Conservation (phyloP, 805 yeast species). For the Spencermartinsiella europaea region DNA sequence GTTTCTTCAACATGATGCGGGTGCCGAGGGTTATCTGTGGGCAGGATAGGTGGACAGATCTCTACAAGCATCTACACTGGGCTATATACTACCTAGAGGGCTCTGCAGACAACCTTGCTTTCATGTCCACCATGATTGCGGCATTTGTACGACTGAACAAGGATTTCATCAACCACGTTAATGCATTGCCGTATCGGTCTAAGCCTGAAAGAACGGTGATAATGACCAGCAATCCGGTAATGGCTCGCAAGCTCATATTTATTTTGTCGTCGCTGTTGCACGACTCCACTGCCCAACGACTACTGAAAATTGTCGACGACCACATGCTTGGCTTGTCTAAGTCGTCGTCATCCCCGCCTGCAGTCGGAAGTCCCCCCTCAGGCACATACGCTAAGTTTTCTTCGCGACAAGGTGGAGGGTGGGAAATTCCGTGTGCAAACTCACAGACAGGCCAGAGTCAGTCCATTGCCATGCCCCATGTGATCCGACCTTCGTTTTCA, state of each 20-base stretch:
- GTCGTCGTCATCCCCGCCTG: conserved; percentile 2
- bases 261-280: conserved; percentile 20
- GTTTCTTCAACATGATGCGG: conserved; percentile 17
- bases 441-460: conserved; percentile 11
- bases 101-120: conserved; percentile 10
- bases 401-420: conserved; percentile 15
- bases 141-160: conserved; percentile 8
- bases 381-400: conserved; percentile 8
- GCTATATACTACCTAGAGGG: conserved; percentile 10
- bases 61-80: conserved; percentile 12
- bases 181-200: neutral
- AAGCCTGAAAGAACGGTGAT: conserved; percentile 18
- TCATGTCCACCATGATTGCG: conserved; percentile 12
- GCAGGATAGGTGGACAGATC: conserved; percentile 21
- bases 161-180: neutral
- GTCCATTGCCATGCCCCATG: conserved; percentile 23
- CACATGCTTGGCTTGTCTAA: neutral
- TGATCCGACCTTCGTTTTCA: conserved; percentile 20
- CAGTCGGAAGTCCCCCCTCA: conserved; percentile 1
- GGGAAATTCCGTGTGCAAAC: conserved; percentile 19
- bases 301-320: conserved; percentile 4
- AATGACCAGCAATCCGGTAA: conserved; percentile 18
- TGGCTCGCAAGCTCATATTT: conserved; percentile 20
- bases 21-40: conserved; percentile 26
- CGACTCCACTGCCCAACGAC: conserved; percentile 9